These are phyloP conservation scores for Geotrichum aggregatum DNA, from an alignment of 1,139 yeast genomes.

Conservation along the genomic window DNA sequence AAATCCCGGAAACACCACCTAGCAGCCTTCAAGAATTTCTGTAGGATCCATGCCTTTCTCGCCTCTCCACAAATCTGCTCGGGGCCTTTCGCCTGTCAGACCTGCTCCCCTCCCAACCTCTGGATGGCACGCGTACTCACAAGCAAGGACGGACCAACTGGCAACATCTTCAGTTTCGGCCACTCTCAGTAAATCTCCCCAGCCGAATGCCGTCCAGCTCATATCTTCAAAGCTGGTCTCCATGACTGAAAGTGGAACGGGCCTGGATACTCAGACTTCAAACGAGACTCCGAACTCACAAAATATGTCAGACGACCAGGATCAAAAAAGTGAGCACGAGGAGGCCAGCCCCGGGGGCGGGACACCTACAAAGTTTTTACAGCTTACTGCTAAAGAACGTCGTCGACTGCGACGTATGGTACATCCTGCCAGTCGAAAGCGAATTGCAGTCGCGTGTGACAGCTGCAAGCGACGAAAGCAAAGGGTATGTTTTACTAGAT, in stretches of 20 bases:
- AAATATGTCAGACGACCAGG: not conserved
- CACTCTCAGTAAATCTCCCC: no score
- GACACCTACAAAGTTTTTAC: not conserved
- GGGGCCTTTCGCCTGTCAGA: not conserved
- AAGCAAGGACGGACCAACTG: not conserved
- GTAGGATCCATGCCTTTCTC: no score
- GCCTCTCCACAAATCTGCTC: no score
- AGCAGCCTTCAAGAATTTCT: no score
- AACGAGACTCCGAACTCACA: not conserved
- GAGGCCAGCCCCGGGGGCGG: not conserved
- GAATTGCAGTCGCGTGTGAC: slow-evolving; percentile 45
- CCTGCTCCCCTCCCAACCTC: not conserved
- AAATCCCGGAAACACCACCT: no score
- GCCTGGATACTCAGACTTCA: no score
- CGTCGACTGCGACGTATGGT: slow-evolving; percentile 28
- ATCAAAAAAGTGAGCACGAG: not conserved
- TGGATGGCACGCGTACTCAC: slow-evolving; percentile 1
- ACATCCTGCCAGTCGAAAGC: slow-evolving; percentile 32
- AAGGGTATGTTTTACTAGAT: slow-evolving; percentile 28
- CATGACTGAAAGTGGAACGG: no score
- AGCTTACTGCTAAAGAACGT: slow-evolving; percentile 19
- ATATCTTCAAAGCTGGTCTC: no score
- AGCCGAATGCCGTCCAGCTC: no score
- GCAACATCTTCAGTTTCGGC: not conserved
- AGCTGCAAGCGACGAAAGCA: slow-evolving; percentile 43